Evolutionary conservation across 2,329 filamentous ascomycete genomes (phyloP).

Genomic region (Biscogniauxia mediterranea): DNA sequence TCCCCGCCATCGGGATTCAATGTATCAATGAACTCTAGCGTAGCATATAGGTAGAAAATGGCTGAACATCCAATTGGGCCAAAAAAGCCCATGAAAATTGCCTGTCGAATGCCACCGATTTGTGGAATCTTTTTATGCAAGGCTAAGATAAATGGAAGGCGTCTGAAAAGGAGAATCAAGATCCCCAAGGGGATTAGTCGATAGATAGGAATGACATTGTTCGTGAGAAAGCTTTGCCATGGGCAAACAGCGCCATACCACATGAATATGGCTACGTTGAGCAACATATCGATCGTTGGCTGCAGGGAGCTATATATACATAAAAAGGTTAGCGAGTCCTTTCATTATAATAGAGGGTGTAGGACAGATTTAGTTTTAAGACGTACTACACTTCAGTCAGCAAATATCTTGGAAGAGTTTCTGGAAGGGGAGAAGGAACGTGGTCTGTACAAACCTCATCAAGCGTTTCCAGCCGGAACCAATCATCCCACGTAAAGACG

Average conservation of each 20-base stretch:
- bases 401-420: neutral
- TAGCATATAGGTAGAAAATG: conserved; percentile 85
- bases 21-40: conserved; percentile 66
- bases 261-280: conserved; percentile 85
- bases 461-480: conserved; percentile 84
- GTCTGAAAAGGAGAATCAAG: conserved; percentile 72
- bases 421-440: no score
- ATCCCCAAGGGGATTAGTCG: conserved; percentile 73
- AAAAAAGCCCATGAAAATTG: conserved; percentile 87
- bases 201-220: conserved; percentile 68
- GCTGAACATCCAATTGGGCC: conserved; percentile 89
- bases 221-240: conserved; percentile 68
- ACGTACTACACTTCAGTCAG: conserved; percentile 24
- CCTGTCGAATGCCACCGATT: conserved; percentile 71
- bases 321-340: conserved; percentile 8
- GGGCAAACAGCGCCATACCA: conserved; percentile 88
- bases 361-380: neutral
- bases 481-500: conserved; percentile 88
- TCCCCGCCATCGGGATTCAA: conserved; percentile 54
- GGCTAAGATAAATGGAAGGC: conserved; percentile 72
- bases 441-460: conserved; percentile 58
- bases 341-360: neutral
- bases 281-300: conserved; percentile 89
- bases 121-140: conserved; percentile 76
- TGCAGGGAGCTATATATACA: conserved; percentile 63